Evolutionary conservation across 805 yeast species (phyloP).

Genomic region (Metschnikowia chrysomelidarum): DNA sequence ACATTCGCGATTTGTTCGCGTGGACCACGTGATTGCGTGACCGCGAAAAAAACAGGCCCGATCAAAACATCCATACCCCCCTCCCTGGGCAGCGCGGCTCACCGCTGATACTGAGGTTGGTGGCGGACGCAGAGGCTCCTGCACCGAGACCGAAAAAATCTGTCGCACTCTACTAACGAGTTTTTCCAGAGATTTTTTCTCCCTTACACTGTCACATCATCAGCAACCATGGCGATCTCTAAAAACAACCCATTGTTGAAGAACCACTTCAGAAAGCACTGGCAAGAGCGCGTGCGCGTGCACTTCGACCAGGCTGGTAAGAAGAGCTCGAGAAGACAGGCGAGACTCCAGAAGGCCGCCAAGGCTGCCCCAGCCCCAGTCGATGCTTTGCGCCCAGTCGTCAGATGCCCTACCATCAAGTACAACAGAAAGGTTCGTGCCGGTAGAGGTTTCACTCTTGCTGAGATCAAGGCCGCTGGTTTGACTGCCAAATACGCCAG

Average conservation of each 20-base stretch:
- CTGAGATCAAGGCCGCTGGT: slow-evolving; percentile 98
- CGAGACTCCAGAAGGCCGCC: slow-evolving; percentile 94
- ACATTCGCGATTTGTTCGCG: background rate
- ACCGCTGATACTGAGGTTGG: background rate
- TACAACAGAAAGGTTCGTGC: slow-evolving; percentile 99
- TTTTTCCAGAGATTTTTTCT: too few species aligned
- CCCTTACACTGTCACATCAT: slow-evolving; percentile 10
- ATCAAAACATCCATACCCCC: slow-evolving; percentile 4
- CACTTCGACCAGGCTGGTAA: slow-evolving; percentile 99
- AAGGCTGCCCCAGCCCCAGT: slow-evolving; percentile 96
- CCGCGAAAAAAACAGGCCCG: slow-evolving; percentile 11
- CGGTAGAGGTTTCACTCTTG: slow-evolving; percentile 98
- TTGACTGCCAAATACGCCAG: slow-evolving; percentile 89
- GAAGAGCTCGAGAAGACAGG: slow-evolving; percentile 94
- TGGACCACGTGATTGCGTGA: slow-evolving; percentile 15
- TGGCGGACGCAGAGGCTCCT: too few species aligned
- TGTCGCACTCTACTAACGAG: too few species aligned
- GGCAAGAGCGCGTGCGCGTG: slow-evolving; percentile 99
- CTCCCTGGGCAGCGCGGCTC: background rate
- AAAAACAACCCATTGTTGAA: slow-evolving; percentile 98
- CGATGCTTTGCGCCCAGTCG: slow-evolving; percentile 94
- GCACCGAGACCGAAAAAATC: too few species aligned
- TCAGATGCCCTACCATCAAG: slow-evolving; percentile 97
- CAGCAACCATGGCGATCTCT: slow-evolving; percentile 74
- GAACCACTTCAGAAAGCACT: slow-evolving; percentile 99